Conservation (phyloP, 371 early-diverging fungal species). For the Gilbertella persicaria region DNA sequence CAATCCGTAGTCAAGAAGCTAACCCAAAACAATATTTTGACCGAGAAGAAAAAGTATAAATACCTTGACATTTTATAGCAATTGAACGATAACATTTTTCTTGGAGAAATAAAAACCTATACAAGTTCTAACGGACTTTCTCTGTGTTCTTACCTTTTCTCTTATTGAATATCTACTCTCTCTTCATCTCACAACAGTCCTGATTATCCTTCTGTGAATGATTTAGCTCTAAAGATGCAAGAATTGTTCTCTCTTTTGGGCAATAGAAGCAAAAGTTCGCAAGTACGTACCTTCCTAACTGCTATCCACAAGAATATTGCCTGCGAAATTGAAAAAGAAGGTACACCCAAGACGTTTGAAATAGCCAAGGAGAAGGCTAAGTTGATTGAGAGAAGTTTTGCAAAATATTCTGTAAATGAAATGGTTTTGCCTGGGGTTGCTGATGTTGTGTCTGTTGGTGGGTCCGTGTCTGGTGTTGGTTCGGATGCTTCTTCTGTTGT, state of each 20-base stretch:
- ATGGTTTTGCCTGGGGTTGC: not conserved
- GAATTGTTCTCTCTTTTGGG: conserved; percentile 12
- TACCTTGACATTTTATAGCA: no score
- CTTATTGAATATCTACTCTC: no score
- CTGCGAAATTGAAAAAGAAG: conserved; percentile 12
- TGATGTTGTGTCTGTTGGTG: not conserved
- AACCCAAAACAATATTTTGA: no score
- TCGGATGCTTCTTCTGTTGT: not conserved
- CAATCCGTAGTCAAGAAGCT: no score
- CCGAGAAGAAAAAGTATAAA: no score
- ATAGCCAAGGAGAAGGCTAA: conserved; percentile 1
- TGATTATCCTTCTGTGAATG: conserved; percentile 1
- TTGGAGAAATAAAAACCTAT: no score
- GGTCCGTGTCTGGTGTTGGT: not conserved
- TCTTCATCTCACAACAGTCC: no score
- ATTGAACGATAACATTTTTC: no score
- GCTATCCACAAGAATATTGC: conserved; percentile 9
- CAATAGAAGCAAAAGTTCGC: not conserved
- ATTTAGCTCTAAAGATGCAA: conserved; percentile 4
- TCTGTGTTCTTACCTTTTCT: no score
- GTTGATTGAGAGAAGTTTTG: not conserved
- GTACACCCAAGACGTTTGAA: not conserved
- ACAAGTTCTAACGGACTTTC: no score
- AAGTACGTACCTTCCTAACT: conserved; percentile 13
- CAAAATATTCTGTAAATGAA: not conserved